These are phyloP conservation scores for Lipomyces sp. DNA, from an alignment of 805 yeast species.

Conservation along the genomic window DNA sequence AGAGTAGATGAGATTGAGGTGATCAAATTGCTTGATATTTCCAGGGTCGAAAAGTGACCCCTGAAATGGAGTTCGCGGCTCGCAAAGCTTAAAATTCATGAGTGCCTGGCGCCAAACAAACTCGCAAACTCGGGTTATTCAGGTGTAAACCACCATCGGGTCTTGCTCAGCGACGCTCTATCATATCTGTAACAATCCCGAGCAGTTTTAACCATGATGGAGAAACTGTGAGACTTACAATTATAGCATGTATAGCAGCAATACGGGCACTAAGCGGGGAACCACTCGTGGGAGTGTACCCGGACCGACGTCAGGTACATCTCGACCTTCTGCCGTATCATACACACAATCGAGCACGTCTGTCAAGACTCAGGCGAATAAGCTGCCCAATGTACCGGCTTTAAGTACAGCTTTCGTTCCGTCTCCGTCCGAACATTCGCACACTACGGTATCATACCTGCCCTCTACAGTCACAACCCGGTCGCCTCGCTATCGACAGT, in stretches of 20 bases:
- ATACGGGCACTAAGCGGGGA: background rate
- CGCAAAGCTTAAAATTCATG: too few species aligned
- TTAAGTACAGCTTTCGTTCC: background rate
- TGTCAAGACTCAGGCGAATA: background rate
- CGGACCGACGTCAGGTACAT: background rate
- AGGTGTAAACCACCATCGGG: background rate
- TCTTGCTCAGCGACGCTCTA: background rate
- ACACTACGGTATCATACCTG: conserved; percentile 25
- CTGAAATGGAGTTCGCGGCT: too few species aligned
- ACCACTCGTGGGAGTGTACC: background rate
- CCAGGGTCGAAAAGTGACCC: too few species aligned
- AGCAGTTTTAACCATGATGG: background rate
- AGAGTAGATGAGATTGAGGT: too few species aligned
- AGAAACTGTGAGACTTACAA: background rate
- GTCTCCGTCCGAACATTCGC: conserved; percentile 13
- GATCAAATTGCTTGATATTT: too few species aligned
- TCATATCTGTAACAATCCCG: background rate
- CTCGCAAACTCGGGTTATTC: background rate
- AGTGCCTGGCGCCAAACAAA: background rate
- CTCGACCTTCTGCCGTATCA: background rate
- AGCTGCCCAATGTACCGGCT: background rate
- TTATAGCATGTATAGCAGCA: conserved; percentile 1
- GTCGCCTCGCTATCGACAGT: conserved; percentile 25
- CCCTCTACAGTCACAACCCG: conserved; percentile 36
- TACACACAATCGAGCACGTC: background rate